Evolutionary conservation across 495 filamentous ascomycete genomes (phyloP).

Genomic region (Parathielavia appendiculata): DNA sequence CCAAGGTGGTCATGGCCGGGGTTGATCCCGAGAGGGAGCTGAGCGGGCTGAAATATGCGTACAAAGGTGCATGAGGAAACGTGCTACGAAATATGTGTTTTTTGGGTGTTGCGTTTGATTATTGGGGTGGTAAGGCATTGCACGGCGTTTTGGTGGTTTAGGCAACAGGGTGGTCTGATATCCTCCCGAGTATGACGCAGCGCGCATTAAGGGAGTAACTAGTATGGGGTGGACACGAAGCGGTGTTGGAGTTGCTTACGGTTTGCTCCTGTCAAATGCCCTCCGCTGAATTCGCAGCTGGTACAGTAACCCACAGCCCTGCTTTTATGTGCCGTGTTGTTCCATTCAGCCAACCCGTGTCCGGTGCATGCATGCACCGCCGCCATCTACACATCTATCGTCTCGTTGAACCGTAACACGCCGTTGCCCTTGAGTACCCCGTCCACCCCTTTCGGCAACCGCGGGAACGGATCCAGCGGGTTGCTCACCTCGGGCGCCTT

Average conservation of each 20-base stretch:
- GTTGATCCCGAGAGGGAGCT: conserved; percentile 54
- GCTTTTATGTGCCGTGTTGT: conserved; percentile 8
- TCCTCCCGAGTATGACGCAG: no score
- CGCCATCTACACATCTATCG: conserved; percentile 71
- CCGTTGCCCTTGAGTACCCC: conserved; percentile 80
- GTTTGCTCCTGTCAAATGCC: no score
- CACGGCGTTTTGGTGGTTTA: not conserved
- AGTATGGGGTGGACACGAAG: no score
- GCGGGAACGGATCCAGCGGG: conserved; percentile 42
- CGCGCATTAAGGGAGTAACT: no score
- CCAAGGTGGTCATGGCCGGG: conserved; percentile 49
- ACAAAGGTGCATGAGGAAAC: conserved; percentile 47
- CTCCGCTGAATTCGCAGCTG: no score
- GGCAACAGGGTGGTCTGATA: no score
- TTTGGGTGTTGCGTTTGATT: not conserved
- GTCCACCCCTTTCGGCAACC: conserved; percentile 65
- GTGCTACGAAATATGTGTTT: not conserved
- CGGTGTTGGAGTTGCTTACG: no score
- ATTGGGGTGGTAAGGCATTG: not conserved
- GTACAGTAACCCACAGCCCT: not conserved
- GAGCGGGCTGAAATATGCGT: conserved; percentile 49
- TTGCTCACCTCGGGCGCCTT: conserved; percentile 15
- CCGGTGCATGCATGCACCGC: not conserved
- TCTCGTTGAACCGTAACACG: conserved; percentile 86
- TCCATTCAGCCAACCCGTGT: not conserved